A percentile compares a stretch with the other conserved stretches of the same genome.
phyloP scores from a whole-genome alignment of 148 eudicot genomes.

The Rhododendron simsii region DNA sequence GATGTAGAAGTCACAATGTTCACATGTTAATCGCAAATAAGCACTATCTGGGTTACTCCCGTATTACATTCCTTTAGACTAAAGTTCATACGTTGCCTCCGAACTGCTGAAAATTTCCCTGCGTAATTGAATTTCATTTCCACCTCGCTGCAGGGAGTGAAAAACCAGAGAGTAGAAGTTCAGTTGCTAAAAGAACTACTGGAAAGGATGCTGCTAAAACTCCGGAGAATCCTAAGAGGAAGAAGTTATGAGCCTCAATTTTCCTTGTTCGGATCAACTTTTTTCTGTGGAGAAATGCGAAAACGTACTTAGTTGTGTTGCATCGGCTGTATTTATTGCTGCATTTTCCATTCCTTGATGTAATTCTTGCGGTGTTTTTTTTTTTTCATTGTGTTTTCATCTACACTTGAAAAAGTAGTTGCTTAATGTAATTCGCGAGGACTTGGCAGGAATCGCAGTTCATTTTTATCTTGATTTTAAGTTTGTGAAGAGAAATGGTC shows the following conservation, averaged over 20 bases:
- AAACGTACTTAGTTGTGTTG: background rate
- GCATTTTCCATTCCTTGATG: too few species aligned
- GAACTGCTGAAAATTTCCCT: background rate
- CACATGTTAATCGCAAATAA: background rate
- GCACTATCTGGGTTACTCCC: background rate
- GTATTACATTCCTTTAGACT: background rate
- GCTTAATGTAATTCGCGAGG: background rate
- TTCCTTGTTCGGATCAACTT: background rate
- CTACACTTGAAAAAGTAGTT: background rate
- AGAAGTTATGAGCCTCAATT: slow-evolving; percentile 30
- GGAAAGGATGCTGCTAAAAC: slow-evolving; percentile 39
- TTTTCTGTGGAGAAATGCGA: too few species aligned
- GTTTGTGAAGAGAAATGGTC: background rate
- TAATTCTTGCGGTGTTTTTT: background rate
- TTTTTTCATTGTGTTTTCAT: background rate
- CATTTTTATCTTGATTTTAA: background rate
- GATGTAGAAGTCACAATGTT: background rate
- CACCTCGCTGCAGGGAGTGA: slow-evolving; percentile 31
- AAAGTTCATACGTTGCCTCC: background rate
- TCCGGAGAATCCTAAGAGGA: slow-evolving; percentile 55
- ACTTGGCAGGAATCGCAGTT: background rate
- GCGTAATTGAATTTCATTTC: background rate
- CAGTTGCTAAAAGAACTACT: slow-evolving; percentile 35
- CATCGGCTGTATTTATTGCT: too few species aligned
- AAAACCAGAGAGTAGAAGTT: slow-evolving; percentile 27